Conservation (phyloP, 306 rosid species). For the Mimosa pudica region DNA sequence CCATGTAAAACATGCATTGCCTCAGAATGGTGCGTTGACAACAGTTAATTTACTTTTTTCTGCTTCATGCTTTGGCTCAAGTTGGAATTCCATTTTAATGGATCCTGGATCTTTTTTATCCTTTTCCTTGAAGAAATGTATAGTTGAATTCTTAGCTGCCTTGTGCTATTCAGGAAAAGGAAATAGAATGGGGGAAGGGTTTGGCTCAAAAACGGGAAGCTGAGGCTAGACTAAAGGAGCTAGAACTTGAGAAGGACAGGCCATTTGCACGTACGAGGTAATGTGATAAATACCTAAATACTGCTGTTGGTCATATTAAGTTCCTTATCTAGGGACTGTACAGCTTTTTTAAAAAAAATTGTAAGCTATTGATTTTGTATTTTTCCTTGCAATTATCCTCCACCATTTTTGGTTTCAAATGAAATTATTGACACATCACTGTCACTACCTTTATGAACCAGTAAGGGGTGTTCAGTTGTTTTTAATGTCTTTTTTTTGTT, state of each 20-base stretch:
- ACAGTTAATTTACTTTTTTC: neutral
- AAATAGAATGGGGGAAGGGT: slow-evolving; percentile 95
- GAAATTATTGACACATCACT: slow-evolving; percentile 15
- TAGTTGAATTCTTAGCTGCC: slow-evolving; percentile 17
- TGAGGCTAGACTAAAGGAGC: slow-evolving; percentile 73
- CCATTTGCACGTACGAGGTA: slow-evolving; percentile 92
- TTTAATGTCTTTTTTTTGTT: neutral
- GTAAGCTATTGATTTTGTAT: slow-evolving; percentile 7
- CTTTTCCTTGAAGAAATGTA: neutral
- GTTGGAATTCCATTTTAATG: slow-evolving; percentile 17
- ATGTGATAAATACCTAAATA: slow-evolving; percentile 18
- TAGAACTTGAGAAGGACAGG: slow-evolving; percentile 81
- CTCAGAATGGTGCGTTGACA: neutral
- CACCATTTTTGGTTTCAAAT: neutral
- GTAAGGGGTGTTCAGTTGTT: neutral
- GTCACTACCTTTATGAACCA: neutral
- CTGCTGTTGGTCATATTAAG: slow-evolving; percentile 5
- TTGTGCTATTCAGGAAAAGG: slow-evolving; percentile 58
- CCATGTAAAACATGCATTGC: slow-evolving; percentile 1
- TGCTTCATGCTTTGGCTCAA: slow-evolving; percentile 1
- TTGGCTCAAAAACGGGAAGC: slow-evolving; percentile 95
- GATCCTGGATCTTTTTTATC: slow-evolving; percentile 7
- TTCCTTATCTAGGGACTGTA: slow-evolving; percentile 14
- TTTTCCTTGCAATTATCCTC: slow-evolving; percentile 9
- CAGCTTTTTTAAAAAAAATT: neutral